Evolutionary conservation across 768 basidiomycete species (phyloP).

Genomic region (Piloderma croceum): DNA sequence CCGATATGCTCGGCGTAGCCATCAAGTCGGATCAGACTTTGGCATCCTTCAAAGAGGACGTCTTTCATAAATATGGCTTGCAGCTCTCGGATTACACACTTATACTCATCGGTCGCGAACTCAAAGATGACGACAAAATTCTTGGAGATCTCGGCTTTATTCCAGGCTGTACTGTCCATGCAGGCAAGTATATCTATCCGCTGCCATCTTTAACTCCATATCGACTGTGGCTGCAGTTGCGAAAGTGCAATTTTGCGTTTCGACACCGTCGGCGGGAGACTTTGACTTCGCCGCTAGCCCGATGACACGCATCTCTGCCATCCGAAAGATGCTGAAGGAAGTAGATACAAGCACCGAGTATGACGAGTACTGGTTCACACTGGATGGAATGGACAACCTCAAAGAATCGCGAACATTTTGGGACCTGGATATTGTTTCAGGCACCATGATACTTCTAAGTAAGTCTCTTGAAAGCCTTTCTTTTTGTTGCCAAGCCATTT

Average conservation of each 20-base stretch:
- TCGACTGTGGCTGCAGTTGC: too few species aligned
- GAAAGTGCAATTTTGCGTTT: background rate
- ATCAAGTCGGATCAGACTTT: too few species aligned
- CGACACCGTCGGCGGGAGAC: background rate
- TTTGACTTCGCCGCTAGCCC: background rate
- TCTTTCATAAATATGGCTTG: conserved; percentile 4
- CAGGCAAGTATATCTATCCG: conserved; percentile 4
- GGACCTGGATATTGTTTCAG: background rate
- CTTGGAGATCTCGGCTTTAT: conserved; percentile 7
- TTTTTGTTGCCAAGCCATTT: too few species aligned
- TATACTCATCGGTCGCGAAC: conserved; percentile 6
- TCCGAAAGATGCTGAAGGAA: background rate
- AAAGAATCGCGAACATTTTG: background rate
- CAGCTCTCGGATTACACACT: conserved; percentile 3
- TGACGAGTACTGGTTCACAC: background rate
- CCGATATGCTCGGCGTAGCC: too few species aligned
- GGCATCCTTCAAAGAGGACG: too few species aligned
- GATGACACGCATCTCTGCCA: background rate
- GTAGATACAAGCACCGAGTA: background rate
- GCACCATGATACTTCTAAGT: background rate
- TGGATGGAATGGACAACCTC: background rate
- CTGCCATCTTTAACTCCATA: background rate
- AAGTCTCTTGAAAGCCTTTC: too few species aligned
- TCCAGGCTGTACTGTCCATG: conserved; percentile 9
- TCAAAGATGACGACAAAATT: conserved; percentile 3